phyloP scores from a whole-genome alignment of 2,329 filamentous ascomycete species.

The Diaporthe citriasiana region DNA sequence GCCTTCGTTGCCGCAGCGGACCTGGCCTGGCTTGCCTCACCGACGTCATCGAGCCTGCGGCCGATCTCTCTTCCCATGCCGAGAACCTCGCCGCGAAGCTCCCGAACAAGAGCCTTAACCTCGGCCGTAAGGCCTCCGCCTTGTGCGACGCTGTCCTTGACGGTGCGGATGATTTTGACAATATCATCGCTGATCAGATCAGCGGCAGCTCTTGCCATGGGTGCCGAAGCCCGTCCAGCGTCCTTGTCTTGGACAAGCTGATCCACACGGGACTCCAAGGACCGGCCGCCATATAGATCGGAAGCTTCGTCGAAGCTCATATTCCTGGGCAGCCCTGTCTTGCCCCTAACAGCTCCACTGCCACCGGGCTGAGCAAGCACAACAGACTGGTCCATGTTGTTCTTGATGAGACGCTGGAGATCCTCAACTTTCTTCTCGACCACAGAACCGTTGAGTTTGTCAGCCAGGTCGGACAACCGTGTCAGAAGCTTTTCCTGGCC shows the following conservation, averaged over 20 bases:
- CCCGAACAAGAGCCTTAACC: slow-evolving; percentile 90
- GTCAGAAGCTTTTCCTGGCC: slow-evolving; percentile 84
- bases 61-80: slow-evolving; percentile 95
- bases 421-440: slow-evolving; percentile 77
- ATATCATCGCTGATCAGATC: slow-evolving; percentile 83
- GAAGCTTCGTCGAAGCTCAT: slow-evolving; percentile 61
- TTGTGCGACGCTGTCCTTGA: slow-evolving; percentile 92
- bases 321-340: slow-evolving; percentile 50
- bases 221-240: slow-evolving; percentile 60
- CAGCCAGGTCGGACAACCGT: slow-evolving; percentile 79
- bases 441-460: slow-evolving; percentile 76
- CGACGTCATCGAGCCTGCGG: slow-evolving; percentile 83
- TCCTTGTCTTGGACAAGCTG: slow-evolving; percentile 60
- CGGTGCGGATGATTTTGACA: slow-evolving; percentile 83
- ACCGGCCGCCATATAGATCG: slow-evolving; percentile 15
- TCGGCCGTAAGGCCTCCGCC: slow-evolving; percentile 91
- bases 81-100: slow-evolving; percentile 90
- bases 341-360: slow-evolving; percentile 46
- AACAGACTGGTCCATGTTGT: slow-evolving; percentile 60
- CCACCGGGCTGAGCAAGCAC: slow-evolving; percentile 51
- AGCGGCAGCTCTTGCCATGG: slow-evolving; percentile 59
- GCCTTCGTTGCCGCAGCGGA: slow-evolving; percentile 70
- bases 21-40: slow-evolving; percentile 60
- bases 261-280: slow-evolving; percentile 54
- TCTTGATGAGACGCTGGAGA: slow-evolving; percentile 74